These are phyloP conservation scores for Ophiocordyceps camponoti-floridani DNA, from an alignment of 2,329 filamentous ascomycete genomes.

Conservation along the genomic window DNA sequence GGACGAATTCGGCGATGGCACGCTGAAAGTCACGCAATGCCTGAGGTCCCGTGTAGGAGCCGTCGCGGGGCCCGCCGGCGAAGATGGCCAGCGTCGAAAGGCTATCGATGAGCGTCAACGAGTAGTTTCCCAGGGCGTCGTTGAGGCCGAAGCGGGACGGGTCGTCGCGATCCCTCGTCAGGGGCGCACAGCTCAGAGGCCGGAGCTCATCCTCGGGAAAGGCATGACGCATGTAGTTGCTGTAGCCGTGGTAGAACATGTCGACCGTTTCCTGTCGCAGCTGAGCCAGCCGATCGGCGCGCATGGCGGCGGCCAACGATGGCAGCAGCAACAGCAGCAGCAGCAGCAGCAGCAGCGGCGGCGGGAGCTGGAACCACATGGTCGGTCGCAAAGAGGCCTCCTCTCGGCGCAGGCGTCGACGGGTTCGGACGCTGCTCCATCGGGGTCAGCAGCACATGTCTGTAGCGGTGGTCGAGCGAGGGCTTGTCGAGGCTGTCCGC, in stretches of 20 bases:
- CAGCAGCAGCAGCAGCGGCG: background rate
- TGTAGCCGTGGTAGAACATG: constrained; percentile 94
- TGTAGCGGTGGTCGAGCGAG: no score
- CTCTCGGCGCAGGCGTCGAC: background rate
- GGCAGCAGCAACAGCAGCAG: constrained; percentile 11
- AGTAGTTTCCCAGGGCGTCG: constrained; percentile 94
- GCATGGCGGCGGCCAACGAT: constrained; percentile 33
- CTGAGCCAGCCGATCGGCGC: constrained; percentile 31
- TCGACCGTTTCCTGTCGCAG: constrained; percentile 44
- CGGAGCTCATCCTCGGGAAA: constrained; percentile 94
- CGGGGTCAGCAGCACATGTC: no score
- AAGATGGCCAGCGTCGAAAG: constrained; percentile 86
- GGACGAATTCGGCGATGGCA: constrained; percentile 57
- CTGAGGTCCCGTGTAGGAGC: constrained; percentile 16
- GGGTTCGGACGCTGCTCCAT: background rate
- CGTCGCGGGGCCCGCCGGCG: constrained; percentile 46
- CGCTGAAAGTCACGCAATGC: constrained; percentile 62
- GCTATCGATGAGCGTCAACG: constrained; percentile 85
- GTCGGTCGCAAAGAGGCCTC: no score
- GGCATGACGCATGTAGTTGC: constrained; percentile 85
- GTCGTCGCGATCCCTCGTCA: constrained; percentile 69
- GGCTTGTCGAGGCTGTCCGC: no score
- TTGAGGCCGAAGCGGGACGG: constrained; percentile 73
- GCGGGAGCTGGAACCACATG: background rate
- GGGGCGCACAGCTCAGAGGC: constrained; percentile 65